Conservation (phyloP, 2,329 filamentous ascomycete genomes). For the Colletotrichum sp. region DNA sequence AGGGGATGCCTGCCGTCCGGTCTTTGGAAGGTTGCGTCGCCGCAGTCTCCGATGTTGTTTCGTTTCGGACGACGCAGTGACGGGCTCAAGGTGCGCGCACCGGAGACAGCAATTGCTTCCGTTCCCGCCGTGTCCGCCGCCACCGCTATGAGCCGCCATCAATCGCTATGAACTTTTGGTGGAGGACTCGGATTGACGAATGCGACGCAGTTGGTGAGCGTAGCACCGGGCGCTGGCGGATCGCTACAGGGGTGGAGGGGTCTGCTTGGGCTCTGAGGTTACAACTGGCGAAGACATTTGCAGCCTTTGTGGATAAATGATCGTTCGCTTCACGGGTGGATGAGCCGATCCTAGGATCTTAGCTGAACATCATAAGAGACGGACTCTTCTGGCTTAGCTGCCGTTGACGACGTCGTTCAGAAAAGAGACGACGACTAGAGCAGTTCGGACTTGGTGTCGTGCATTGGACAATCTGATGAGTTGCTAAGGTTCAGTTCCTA, state of each 20-base stretch:
- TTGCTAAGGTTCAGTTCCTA: background rate
- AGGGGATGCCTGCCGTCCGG: slow-evolving; percentile 4
- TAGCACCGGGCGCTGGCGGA: background rate
- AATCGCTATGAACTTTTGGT: background rate
- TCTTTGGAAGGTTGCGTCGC: background rate
- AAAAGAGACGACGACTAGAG: background rate
- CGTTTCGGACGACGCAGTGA: background rate
- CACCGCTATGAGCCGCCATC: background rate
- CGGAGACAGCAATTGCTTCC: background rate
- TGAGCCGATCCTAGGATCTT: background rate
- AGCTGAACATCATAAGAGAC: background rate
- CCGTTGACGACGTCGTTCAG: background rate
- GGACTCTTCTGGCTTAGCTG: background rate
- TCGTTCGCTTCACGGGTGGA: background rate
- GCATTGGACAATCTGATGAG: background rate
- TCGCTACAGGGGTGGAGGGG: background rate
- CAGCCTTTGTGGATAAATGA: background rate
- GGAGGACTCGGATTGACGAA: background rate
- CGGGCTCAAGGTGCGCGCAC: background rate
- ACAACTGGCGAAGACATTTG: background rate
- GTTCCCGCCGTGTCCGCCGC: background rate
- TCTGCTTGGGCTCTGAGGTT: background rate
- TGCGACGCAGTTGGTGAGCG: background rate
- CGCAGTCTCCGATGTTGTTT: background rate
- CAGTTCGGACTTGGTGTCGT: background rate